Percentiles rank a stretch among this genome's conserved stretches.
These are phyloP conservation scores for Pyrus betulifolia DNA, from an alignment of 306 rosid species.

Conservation along the genomic window DNA sequence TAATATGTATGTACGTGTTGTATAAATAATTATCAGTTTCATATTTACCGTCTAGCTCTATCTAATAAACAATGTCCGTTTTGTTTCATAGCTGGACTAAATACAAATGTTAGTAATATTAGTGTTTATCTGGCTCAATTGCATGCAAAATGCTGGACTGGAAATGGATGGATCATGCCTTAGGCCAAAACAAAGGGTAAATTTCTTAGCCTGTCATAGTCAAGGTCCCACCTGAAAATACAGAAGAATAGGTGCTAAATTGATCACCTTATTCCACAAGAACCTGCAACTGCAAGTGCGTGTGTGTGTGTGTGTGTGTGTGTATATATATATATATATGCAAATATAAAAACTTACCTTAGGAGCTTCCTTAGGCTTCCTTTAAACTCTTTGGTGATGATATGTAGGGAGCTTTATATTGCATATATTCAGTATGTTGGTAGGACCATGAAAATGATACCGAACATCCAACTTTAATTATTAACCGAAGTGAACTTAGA, in stretches of 20 bases:
- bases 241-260: slow-evolving; percentile 20
- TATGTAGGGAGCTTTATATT: background rate
- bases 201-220: background rate
- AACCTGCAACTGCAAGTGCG: background rate
- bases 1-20: too few relatives aligned
- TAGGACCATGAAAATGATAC: slow-evolving; percentile 1
- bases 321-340: too few relatives aligned
- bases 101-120: background rate
- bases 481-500: background rate
- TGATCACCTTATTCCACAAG: background rate
- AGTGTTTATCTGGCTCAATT: background rate
- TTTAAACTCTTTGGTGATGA: background rate
- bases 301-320: too few relatives aligned
- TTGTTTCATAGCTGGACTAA: too few relatives aligned
- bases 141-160: slow-evolving; percentile 5
- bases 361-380: slow-evolving; percentile 2
- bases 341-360: background rate
- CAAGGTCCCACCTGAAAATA: background rate
- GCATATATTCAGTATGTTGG: background rate
- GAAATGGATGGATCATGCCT: background rate
- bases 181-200: background rate
- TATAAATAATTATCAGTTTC: too few relatives aligned
- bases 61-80: too few relatives aligned
- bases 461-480: background rate
- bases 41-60: too few relatives aligned